These are phyloP conservation scores for Acer yangbiense DNA, from an alignment of 345 rosid species.

Conservation along the genomic window DNA sequence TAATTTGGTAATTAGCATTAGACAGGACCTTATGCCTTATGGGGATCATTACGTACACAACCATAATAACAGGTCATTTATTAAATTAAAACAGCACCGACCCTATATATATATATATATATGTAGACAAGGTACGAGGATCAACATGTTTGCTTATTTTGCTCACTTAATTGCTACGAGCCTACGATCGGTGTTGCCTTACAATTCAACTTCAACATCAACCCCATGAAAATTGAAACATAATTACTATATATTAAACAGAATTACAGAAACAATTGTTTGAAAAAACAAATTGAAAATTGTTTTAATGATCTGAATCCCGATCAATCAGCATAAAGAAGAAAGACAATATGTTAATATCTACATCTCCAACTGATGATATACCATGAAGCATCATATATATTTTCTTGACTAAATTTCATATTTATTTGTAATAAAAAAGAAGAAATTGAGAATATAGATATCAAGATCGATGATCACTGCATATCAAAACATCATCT, in stretches of 20 bases:
- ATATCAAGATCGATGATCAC: not conserved
- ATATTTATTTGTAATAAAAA: constrained; percentile 21
- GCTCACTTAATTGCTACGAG: not conserved
- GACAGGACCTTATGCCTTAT: constrained; percentile 11
- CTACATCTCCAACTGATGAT: constrained; percentile 1
- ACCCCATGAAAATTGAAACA: not conserved
- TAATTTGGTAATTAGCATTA: not conserved
- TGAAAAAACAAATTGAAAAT: not conserved
- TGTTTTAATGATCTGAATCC: not conserved
- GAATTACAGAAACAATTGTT: not conserved
- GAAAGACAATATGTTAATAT: not conserved
- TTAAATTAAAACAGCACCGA: constrained; percentile 29
- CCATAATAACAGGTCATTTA: not conserved
- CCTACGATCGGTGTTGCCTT: not conserved
- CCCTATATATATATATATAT: constrained; percentile 5
- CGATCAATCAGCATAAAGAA: not conserved
- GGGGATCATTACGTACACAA: not conserved
- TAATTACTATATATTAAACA: not conserved
- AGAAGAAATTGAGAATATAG: not conserved
- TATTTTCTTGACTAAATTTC: not conserved
- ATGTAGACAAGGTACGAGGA: constrained; percentile 35
- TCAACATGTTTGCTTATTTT: not conserved
- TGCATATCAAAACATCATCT: constrained; percentile 10
- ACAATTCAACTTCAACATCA: no score
- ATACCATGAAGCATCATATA: not conserved